Evolutionary conservation across 164 flowering plant species (phyloP), one percentile per base, ranked within the genome.

Genomic region (Aristolochia fimbriata): DNA sequence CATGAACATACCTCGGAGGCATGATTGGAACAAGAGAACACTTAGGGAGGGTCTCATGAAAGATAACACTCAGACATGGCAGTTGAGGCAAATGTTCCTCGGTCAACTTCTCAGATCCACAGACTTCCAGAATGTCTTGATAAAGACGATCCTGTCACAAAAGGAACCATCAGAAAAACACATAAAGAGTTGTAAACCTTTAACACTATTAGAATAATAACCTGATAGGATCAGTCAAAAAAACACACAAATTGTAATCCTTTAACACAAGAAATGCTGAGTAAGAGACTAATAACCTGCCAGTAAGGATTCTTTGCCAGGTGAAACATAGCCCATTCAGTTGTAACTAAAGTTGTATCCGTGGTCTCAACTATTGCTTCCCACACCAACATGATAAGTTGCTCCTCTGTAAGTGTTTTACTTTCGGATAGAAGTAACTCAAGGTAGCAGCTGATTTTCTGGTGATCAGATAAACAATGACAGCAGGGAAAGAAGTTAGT

Each of bases 261-360:
- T 4, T 20, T n/a, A 17, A 50, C 15, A 46, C 58, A 20, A 20
- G n/a, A 49, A 30, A 45, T n/a, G 4, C 24, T 11, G 7, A 17
- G 22, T 22, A 19, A 23, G 64, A 13, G 9, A 15, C n/a, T n/a
- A 62, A 22, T 31, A 31, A 89, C 97, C 96, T 91, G 97, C 5
- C 58, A 52, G 4, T 54, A 52, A 47, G 76, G 80, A 59, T 79
- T 69, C 58, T 84, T 91, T 0, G 89, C 84, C 55, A 91, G 87
- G 66, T 87, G 88, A 68, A 77, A 91, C 80, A 91, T 69, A 20
- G 95, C 92, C 98, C 98, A 91, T 69, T 91, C 98, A 58, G 95
- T 71, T 31, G 84, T 73, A 52, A 91, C 85, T 68, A 87, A 11
- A 41, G 87, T 83, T 12, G 98, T 91, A 48, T 88, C 98, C 0